Evolutionary conservation across 495 filamentous ascomycete genomes (phyloP).

Genomic region (Chaetomium tenue): DNA sequence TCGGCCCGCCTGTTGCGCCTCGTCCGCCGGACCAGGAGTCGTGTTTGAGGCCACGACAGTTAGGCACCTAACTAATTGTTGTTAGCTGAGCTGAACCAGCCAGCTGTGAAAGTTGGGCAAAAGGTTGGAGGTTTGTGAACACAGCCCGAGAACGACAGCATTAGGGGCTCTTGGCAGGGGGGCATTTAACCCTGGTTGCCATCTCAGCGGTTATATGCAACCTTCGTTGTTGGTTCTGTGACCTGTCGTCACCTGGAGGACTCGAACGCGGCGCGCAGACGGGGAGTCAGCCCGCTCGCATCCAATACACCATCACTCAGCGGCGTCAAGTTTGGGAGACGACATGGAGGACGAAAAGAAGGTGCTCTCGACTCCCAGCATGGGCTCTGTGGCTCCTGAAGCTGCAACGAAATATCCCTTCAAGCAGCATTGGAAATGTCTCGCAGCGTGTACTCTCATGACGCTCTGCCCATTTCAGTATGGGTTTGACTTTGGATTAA

Average conservation of each 20-base stretch:
- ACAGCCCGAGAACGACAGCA: too few relatives aligned
- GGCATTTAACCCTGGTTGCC: too few relatives aligned
- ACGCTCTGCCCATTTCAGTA: conserved; percentile 60
- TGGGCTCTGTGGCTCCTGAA: background rate
- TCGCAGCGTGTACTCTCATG: conserved; percentile 47
- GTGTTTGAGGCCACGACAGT: too few relatives aligned
- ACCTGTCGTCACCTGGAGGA: too few relatives aligned
- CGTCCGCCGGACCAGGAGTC: too few relatives aligned
- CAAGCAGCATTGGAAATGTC: conserved; percentile 43
- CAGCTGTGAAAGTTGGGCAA: too few relatives aligned
- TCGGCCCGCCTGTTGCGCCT: too few relatives aligned
- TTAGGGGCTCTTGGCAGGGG: too few relatives aligned
- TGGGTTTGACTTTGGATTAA: conserved; percentile 60
- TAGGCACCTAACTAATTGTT: too few relatives aligned
- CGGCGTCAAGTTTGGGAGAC: background rate
- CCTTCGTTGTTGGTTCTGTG: background rate
- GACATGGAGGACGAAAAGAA: conserved; percentile 3
- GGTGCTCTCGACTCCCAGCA: background rate
- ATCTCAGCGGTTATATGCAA: background rate
- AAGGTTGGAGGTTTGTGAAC: too few relatives aligned
- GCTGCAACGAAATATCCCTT: background rate
- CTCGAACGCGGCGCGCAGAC: background rate
- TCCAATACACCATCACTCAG: background rate
- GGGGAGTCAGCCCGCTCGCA: background rate
- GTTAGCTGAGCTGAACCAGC: too few relatives aligned